Conservation (phyloP, 1,284 basidiomycete genomes). For the Ustilago crameri region DNA sequence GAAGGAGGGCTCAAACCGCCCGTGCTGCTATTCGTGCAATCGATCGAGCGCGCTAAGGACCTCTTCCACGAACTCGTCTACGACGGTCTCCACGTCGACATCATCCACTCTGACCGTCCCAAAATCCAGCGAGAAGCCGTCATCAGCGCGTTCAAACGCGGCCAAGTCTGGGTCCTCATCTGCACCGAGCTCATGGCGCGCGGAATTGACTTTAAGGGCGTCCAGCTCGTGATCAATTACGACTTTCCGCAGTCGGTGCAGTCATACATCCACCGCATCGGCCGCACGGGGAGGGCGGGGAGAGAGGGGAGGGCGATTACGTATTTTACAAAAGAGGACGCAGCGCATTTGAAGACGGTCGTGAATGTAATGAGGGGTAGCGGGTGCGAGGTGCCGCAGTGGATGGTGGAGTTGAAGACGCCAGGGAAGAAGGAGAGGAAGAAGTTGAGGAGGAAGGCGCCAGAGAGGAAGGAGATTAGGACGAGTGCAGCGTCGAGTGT, state of each 20-base stretch:
- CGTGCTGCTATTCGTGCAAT: slow-evolving; percentile 90
- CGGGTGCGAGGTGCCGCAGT: slow-evolving; percentile 71
- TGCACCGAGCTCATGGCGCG: slow-evolving; percentile 74
- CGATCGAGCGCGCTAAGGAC: slow-evolving; percentile 88
- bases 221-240: slow-evolving; percentile 91
- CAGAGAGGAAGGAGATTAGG: slow-evolving; percentile 73
- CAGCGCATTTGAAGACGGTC: slow-evolving; percentile 90
- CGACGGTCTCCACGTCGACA: slow-evolving; percentile 87
- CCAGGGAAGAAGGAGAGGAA: slow-evolving; percentile 87
- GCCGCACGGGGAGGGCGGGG: slow-evolving; percentile 93
- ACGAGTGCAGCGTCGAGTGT: slow-evolving; percentile 56
- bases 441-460: slow-evolving; percentile 79
- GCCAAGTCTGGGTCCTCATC: slow-evolving; percentile 66
- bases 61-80: slow-evolving; percentile 87
- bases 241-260: slow-evolving; percentile 74
- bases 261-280: slow-evolving; percentile 94
- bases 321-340: slow-evolving; percentile 94
- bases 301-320: slow-evolving; percentile 90
- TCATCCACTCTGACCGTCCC: slow-evolving; percentile 88
- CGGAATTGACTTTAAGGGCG: slow-evolving; percentile 97
- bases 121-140: slow-evolving; percentile 84
- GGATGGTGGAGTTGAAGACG: slow-evolving; percentile 73
- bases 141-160: slow-evolving; percentile 79
- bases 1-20: slow-evolving; percentile 87
- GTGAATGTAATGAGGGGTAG: slow-evolving; percentile 93